Evolutionary conservation across 352 stramenopile genomes (phyloP).

Genomic region (Pythium apleroticum): DNA sequence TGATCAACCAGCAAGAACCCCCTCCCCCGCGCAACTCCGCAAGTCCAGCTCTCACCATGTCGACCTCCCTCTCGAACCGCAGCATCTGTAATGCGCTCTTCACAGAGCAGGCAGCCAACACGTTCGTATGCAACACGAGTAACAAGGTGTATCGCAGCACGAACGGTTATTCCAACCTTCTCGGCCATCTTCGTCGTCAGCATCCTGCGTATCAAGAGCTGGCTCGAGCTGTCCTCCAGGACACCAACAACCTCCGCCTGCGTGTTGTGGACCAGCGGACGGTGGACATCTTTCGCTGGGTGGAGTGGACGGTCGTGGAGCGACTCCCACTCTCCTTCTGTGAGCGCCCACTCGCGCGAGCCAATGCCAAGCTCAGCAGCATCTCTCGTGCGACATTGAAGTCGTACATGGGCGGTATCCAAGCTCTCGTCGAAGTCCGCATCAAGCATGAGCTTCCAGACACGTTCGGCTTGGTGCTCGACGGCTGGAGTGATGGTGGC

Average conservation of each 20-base stretch:
- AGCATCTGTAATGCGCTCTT: not conserved
- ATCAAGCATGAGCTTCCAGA: not conserved
- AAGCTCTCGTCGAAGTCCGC: not conserved
- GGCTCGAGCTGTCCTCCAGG: not conserved
- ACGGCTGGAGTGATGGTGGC: slow-evolving; percentile 9
- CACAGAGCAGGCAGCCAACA: slow-evolving; percentile 7
- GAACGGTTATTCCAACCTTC: slow-evolving; percentile 3
- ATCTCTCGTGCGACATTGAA: not conserved
- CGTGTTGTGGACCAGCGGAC: not conserved
- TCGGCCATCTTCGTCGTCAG: not conserved
- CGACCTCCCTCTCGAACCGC: not conserved
- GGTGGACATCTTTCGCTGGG: not conserved
- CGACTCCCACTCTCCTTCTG: not conserved
- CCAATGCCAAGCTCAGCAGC: not conserved
- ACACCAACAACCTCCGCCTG: not conserved
- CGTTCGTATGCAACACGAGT: not conserved
- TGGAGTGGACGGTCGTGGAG: not conserved
- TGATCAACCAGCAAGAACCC: not conserved
- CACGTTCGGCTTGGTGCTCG: slow-evolving; percentile 22
- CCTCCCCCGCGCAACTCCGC: not conserved
- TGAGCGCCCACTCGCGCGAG: not conserved
- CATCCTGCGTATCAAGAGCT: not conserved
- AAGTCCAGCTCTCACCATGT: not conserved
- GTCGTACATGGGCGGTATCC: not conserved
- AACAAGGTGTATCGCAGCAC: not conserved